Evolutionary conservation across 306 rosid species (phyloP), one percentile per base, ranked within the genome.

Genomic region (Trifolium fragiferum): DNA sequence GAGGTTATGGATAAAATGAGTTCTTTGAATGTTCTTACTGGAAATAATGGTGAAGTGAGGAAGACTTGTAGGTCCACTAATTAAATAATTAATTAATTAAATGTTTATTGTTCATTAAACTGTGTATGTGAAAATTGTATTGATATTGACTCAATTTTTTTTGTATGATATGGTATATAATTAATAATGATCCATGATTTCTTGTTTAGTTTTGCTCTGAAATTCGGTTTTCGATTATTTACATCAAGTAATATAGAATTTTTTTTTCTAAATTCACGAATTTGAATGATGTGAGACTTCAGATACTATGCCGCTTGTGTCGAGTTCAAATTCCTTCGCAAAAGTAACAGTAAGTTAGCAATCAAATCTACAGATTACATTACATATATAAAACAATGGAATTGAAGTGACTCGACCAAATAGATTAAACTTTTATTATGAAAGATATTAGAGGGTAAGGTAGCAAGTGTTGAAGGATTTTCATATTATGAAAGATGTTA

Each of bases 1-100:
- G 73, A 49, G 7, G 72, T 82, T 32, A 80, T 90, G 80, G 1
- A 4, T 38, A 80, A 35, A 76, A 0, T 89, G 43, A 76, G 80
- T 47, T 10, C 81, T n/a, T 0, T 73, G 10, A 44, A 83, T 25
- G 94, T 89, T 13, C 65, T 83, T n/a, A 84, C 88, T 0, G 86
- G 84, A n/a, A 30, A 12, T 0, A 10, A 63, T 4, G 98, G 96
- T 11, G 84, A 89, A 75, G 78, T 89, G 9, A 81, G 98, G 81
- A 87, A 58, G 54, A 78, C 54, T 55, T 93, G 98, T 35, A 85
- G 91, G 70, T 63, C 79, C 10, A 43, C 71, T 46, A 89, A 57
- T 49, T 49, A 49, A 84, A 30, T 30, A 3, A 27, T 27, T 27
- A 27, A 27, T 74, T 63, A 84, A 85, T 23, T 72, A 49, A 30